phyloP scores from a whole-genome alignment of 306 rosid species.

The Mimosa bimucronata region DNA sequence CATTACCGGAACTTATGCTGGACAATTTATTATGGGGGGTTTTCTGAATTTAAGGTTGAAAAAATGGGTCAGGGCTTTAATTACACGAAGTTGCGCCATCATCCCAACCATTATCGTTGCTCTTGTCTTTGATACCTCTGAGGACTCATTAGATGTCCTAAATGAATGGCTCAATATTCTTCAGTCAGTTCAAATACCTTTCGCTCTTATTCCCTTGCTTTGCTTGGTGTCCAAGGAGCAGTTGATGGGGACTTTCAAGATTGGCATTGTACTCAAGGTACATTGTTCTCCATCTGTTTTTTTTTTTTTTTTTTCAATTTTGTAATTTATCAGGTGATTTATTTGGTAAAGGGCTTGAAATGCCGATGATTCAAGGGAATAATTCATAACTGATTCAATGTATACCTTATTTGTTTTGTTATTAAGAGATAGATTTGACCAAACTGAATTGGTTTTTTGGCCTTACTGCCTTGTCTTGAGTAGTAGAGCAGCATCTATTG shows the following conservation, averaged over 20 bases:
- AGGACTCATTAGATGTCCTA: conserved; percentile 64
- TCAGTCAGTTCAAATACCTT: conserved; percentile 96
- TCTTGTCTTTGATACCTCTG: conserved; percentile 72
- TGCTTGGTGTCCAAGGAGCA: conserved; percentile 90
- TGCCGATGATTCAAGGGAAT: conserved; percentile 18
- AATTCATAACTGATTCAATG: conserved; percentile 8
- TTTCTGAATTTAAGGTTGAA: conserved; percentile 82
- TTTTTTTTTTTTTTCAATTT: not conserved
- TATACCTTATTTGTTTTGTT: not conserved
- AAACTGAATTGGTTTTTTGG: not conserved
- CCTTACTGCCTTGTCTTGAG: conserved; percentile 24
- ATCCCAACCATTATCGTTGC: conserved; percentile 94
- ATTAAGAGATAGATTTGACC: conserved; percentile 2
- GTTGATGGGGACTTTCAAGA: conserved; percentile 84
- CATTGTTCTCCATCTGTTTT: conserved; percentile 19
- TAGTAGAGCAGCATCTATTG: not conserved
- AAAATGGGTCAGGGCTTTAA: conserved; percentile 91
- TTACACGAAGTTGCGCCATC: conserved; percentile 90
- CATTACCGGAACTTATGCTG: conserved; percentile 95
- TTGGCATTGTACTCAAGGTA: conserved; percentile 79
- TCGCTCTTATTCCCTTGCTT: conserved; percentile 94
- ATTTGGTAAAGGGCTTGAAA: conserved; percentile 23
- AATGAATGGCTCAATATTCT: conserved; percentile 98
- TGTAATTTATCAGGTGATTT: conserved; percentile 18
- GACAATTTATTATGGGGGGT: conserved; percentile 99